phyloP scores from a whole-genome alignment of 805 yeast species.

The Lipomyces yamanashiensis region DNA sequence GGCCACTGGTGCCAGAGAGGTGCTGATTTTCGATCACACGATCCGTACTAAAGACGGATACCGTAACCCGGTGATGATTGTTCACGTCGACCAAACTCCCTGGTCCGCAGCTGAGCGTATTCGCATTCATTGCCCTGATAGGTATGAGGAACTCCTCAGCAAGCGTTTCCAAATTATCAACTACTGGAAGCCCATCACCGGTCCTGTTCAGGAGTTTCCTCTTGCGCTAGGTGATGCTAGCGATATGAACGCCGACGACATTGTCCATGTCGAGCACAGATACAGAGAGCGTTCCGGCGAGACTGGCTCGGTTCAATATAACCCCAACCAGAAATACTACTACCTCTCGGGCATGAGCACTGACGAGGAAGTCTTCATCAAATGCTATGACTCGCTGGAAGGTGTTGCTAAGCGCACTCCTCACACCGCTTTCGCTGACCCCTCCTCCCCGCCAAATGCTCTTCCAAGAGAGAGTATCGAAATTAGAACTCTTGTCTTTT shows the following conservation, averaged over 20 bases:
- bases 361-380: conserved; percentile 35
- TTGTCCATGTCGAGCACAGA: conserved; percentile 36
- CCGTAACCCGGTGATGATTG: conserved; percentile 37
- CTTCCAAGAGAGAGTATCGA: conserved; percentile 39
- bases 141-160: conserved; percentile 33
- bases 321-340: conserved; percentile 37
- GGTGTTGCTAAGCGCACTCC: conserved; percentile 39
- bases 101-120: conserved; percentile 36
- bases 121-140: conserved; percentile 36
- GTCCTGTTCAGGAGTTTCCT: conserved; percentile 36
- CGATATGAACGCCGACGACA: conserved; percentile 24
- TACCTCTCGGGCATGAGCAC: conserved; percentile 34
- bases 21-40: conserved; percentile 38
- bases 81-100: conserved; percentile 40
- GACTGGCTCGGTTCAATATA: conserved; percentile 35
- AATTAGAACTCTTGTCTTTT: conserved; percentile 38
- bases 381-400: conserved; percentile 37
- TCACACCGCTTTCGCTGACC: conserved; percentile 39
- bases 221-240: conserved; percentile 38
- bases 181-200: conserved; percentile 39
- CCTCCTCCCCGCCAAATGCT: conserved; percentile 35
- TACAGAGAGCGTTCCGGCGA: conserved; percentile 38
- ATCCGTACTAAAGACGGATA: conserved; percentile 32
- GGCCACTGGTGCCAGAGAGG: conserved; percentile 37
- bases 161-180: conserved; percentile 39